phyloP scores from a whole-genome alignment of 2,329 filamentous ascomycete genomes.

The Metarhizium album region DNA sequence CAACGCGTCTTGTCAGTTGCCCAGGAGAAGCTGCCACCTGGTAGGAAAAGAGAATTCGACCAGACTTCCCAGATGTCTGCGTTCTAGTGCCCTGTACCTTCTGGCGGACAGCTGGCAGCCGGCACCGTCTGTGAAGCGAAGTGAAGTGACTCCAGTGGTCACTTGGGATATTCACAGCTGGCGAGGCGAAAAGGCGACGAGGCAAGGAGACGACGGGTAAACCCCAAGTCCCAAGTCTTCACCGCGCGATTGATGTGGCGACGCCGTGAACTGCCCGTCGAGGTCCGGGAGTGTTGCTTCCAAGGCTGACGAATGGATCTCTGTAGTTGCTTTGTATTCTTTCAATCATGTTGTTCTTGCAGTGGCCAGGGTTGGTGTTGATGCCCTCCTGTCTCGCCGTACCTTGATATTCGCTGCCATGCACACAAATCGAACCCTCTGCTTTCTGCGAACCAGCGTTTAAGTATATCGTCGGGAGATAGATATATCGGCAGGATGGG shows the following conservation, averaged over 20 bases:
- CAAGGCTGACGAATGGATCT: not conserved
- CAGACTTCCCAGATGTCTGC: not conserved
- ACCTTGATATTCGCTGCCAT: not conserved
- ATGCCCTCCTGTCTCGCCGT: not conserved
- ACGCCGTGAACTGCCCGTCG: not conserved
- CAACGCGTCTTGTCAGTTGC: conserved; percentile 1
- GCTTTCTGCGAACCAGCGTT: not conserved
- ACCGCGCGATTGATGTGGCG: not conserved
- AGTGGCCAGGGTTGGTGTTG: not conserved
- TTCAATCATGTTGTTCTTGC: not conserved
- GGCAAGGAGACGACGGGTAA: no score
- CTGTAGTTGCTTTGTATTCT: not conserved
- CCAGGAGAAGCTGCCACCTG: conserved; percentile 4
- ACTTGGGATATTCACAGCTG: not conserved
- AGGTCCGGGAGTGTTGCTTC: not conserved
- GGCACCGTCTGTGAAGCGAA: not conserved
- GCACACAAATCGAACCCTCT: not conserved
- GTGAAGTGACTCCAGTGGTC: no score
- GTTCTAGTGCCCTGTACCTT: not conserved
- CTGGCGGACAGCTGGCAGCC: not conserved
- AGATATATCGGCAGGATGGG: not conserved
- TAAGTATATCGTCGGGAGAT: no score
- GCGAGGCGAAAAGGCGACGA: not conserved
- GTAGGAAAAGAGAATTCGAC: not conserved
- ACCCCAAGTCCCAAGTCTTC: not conserved